These are phyloP conservation scores for Aspergillus pseudonomiae DNA, from an alignment of 2,329 filamentous ascomycete genomes.

Conservation along the genomic window DNA sequence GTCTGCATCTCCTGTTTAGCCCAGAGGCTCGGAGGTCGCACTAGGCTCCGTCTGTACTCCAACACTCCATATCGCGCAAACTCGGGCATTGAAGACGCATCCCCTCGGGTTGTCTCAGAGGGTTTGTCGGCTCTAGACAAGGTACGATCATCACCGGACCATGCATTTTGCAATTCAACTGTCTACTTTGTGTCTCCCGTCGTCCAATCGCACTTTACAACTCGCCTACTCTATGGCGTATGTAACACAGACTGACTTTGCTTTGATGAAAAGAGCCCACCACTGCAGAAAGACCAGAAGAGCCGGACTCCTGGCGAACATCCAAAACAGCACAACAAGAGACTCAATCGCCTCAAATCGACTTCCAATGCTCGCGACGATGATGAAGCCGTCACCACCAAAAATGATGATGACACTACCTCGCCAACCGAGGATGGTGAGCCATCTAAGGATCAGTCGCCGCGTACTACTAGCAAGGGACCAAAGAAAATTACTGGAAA, in stretches of 20 bases:
- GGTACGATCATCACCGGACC: conserved; percentile 4
- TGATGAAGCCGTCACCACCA: background rate
- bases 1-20: conserved; percentile 40
- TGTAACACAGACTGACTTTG: background rate
- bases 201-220: background rate
- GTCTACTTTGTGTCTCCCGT: background rate
- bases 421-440: background rate
- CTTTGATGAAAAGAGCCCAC: background rate
- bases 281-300: background rate
- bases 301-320: background rate
- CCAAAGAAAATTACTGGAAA: background rate
- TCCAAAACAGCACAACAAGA: background rate
- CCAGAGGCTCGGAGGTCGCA: conserved; percentile 26
- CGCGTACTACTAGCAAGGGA: background rate
- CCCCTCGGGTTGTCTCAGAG: conserved; percentile 1
- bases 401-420: background rate
- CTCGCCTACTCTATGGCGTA: background rate
- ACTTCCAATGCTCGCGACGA: background rate
- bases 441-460: background rate
- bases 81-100: background rate
- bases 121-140: conserved; percentile 6
- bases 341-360: background rate
- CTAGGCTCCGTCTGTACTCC: conserved; percentile 31
- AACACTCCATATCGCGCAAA: conserved; percentile 21
- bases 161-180: background rate